Percentiles rank a stretch among this genome's conserved stretches.
Evolutionary conservation across 441 rosid species (phyloP).

Genomic region (Geranium incanum): DNA sequence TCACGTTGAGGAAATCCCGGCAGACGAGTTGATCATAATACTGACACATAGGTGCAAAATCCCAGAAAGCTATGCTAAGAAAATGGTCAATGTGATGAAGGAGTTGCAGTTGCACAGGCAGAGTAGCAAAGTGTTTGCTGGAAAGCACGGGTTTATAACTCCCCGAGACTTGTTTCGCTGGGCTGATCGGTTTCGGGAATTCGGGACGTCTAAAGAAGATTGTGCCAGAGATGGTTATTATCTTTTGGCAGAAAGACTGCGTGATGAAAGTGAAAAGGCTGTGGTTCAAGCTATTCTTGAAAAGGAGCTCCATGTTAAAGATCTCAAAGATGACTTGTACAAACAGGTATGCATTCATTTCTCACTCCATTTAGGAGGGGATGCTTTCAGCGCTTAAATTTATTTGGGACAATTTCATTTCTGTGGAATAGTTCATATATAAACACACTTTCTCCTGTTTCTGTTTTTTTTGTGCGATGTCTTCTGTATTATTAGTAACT

Average conservation of each 20-base stretch:
- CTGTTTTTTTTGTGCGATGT: background rate
- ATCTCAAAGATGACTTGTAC: slow-evolving; percentile 61
- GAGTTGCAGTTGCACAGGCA: slow-evolving; percentile 89
- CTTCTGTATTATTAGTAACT: background rate
- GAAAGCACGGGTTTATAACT: slow-evolving; percentile 97
- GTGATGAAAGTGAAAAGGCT: slow-evolving; percentile 72
- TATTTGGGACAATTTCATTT: background rate
- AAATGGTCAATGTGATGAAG: slow-evolving; percentile 92
- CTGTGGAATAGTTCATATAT: slow-evolving; percentile 2
- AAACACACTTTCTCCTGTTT: background rate
- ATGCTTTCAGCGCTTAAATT: background rate
- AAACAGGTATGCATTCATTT: slow-evolving; percentile 40
- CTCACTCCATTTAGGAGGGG: background rate
- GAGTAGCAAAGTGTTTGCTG: slow-evolving; percentile 95
- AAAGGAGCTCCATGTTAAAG: slow-evolving; percentile 55
- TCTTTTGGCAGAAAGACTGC: slow-evolving; percentile 89
- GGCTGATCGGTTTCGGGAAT: slow-evolving; percentile 77
- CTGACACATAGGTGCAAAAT: slow-evolving; percentile 60
- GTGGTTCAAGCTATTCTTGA: slow-evolving; percentile 78
- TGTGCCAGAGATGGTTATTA: slow-evolving; percentile 93
- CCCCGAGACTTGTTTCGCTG: slow-evolving; percentile 97
- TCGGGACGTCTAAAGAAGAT: slow-evolving; percentile 66
- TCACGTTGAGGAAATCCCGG: slow-evolving; percentile 97
- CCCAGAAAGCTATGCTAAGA: slow-evolving; percentile 66
- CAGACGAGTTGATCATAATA: slow-evolving; percentile 70